A percentile compares a stretch with the other conserved stretches of the same genome.
These are phyloP conservation scores for Globisporangium nunn DNA, from an alignment of 352 stramenopile species.

Conservation along the genomic window DNA sequence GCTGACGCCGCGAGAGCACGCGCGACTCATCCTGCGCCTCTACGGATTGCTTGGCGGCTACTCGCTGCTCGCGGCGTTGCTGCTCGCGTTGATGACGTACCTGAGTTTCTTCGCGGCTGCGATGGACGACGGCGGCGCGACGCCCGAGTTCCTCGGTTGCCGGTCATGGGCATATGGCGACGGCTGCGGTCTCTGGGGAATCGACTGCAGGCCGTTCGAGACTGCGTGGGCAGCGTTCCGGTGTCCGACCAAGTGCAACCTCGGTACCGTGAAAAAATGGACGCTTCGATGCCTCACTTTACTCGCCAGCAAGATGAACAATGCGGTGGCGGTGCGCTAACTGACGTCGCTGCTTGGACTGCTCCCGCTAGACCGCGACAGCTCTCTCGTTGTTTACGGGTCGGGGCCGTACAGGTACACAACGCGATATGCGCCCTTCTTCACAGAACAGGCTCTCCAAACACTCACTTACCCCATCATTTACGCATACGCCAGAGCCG, in stretches of 20 bases:
- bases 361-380: slow-evolving; percentile 40
- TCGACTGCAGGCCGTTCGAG: slow-evolving; percentile 57
- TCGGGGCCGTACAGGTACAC: slow-evolving; percentile 49
- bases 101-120: slow-evolving; percentile 69
- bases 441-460: too few species aligned
- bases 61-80: slow-evolving; percentile 23
- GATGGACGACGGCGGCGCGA: slow-evolving; percentile 33
- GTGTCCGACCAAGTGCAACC: slow-evolving; percentile 56
- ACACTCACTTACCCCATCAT: neutral
- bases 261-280: slow-evolving; percentile 22
- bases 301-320: too few species aligned
- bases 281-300: too few species aligned
- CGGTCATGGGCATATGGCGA: slow-evolving; percentile 57
- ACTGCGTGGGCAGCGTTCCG: slow-evolving; percentile 55
- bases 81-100: slow-evolving; percentile 59
- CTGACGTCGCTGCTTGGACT: neutral
- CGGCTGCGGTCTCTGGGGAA: slow-evolving; percentile 52
- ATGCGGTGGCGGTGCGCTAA: neutral
- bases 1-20: slow-evolving; percentile 4
- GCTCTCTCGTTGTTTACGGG: slow-evolving; percentile 56
- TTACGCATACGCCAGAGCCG: slow-evolving; percentile 24
- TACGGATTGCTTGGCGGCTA: slow-evolving; percentile 42
- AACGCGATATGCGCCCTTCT: neutral
- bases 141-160: slow-evolving; percentile 58
- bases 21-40: slow-evolving; percentile 12